A percentile compares a stretch with the other conserved stretches of the same genome.
These are phyloP conservation scores for Syzygium syzygioides DNA, from an alignment of 441 rosid species.

Conservation along the genomic window DNA sequence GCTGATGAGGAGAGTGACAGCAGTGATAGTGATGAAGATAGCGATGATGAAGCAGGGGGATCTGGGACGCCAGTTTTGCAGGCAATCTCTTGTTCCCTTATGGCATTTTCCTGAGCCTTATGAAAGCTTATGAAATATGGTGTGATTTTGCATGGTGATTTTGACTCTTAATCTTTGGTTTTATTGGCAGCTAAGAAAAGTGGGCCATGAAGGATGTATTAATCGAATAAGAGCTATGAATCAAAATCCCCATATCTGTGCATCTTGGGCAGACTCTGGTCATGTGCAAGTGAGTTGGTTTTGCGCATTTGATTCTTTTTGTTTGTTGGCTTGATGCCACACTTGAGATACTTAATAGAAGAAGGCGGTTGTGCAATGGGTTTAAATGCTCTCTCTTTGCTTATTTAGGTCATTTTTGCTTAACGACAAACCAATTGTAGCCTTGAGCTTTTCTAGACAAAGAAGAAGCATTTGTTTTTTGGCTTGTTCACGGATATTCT, in stretches of 20 bases:
- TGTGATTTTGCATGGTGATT: background rate
- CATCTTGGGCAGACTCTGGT: slow-evolving; percentile 92
- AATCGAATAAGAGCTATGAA: slow-evolving; percentile 95
- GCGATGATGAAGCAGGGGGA: slow-evolving; percentile 57
- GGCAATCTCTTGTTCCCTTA: slow-evolving; percentile 29
- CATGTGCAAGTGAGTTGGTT: slow-evolving; percentile 65
- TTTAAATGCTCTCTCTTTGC: background rate
- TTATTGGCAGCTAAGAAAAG: slow-evolving; percentile 53
- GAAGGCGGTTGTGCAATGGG: background rate
- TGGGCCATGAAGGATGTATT: slow-evolving; percentile 80
- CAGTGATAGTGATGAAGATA: slow-evolving; percentile 64
- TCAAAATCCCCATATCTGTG: slow-evolving; percentile 85
- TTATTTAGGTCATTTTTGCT: background rate
- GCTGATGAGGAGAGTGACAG: slow-evolving; percentile 52
- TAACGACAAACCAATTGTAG: background rate
- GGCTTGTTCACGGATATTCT: background rate
- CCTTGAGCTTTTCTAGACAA: background rate
- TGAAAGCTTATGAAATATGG: background rate
- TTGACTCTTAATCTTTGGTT: slow-evolving; percentile 5
- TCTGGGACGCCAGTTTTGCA: slow-evolving; percentile 59
- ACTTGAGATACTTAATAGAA: background rate
- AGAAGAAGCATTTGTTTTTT: background rate
- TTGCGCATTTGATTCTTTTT: background rate
- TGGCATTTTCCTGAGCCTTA: background rate
- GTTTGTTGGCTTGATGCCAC: background rate